Base-by-base conservation (phyloP, 2,329 filamentous ascomycete species). In the Apiospora hydei region DNA sequence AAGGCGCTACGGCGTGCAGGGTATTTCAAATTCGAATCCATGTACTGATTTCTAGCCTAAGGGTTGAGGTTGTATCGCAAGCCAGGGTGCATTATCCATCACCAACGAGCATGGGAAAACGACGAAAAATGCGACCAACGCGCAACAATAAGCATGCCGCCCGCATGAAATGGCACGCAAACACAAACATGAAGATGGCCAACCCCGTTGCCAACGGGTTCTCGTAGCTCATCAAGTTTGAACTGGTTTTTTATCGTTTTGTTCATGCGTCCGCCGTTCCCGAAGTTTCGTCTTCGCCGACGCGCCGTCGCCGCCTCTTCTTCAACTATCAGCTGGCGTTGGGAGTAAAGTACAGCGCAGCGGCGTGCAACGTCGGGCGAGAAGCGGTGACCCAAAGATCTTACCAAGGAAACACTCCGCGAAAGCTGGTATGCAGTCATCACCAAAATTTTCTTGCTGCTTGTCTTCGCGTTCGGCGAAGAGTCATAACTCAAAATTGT, bases 321-420 rank as follows among this genome's bases (percentile, higher is more conserved):
- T 5, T n/a, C 18, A 51, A 14, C n/a, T 51, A 21, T 13, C 8
- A 26, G 13, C 10, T 43, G 8, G 41, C 8, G 41, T 43, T 11
- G 41, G 41, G 13, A 3, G 41, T 43, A 38, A 43, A 43, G 41
- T 53, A 10, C 24, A 13, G 30, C n/a, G 34, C 6, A 14, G 34
- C n/a, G 18, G 30, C 7, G 57, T 41, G 57, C 30, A 41, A 64
- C 57, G 30, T 41, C 30, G 57, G 34, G 30, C 21, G 34, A 64
- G 57, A 41, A n/a, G 57, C 57, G 30, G 57, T 64, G 57, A 64
- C 34, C 34, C 57, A 41, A 6, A 13, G 4, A 5, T 64, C 18
- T 64, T 10, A 30, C 34, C 57, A 64, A 7, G 57, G 57, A 64
- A 64, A 64, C 34, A 64, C 57, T 64, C 57, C 57, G 57, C 57